A percentile compares a stretch with the other conserved stretches of the same genome.
phyloP scores from a whole-genome alignment of 106 monocot species.

The Hemerocallis citrina region DNA sequence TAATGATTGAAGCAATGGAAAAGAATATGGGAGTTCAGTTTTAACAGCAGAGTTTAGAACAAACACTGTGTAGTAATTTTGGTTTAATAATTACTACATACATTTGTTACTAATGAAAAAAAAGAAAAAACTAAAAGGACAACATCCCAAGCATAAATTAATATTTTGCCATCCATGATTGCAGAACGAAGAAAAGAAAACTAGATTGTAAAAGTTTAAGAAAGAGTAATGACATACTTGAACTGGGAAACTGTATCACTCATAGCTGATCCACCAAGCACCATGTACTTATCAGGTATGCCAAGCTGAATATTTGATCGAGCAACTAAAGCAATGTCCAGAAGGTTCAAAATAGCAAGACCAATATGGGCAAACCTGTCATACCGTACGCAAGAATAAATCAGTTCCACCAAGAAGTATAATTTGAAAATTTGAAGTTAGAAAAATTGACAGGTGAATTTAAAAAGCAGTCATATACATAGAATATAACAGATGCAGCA shows the following conservation, averaged over 20 bases:
- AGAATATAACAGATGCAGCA: too few species aligned
- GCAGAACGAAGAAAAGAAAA: background rate
- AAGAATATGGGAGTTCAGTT: too few species aligned
- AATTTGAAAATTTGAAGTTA: background rate
- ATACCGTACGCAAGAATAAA: background rate
- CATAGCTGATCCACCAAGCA: constrained; percentile 62
- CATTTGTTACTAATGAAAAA: too few species aligned
- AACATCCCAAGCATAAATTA: background rate
- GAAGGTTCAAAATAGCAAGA: constrained; percentile 31
- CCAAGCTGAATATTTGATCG: constrained; percentile 32
- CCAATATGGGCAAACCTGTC: constrained; percentile 65
- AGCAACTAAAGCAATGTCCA: constrained; percentile 55
- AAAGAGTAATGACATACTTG: constrained; percentile 35
- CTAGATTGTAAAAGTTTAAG: background rate
- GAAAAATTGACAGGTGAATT: background rate
- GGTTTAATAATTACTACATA: too few species aligned
- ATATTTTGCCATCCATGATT: background rate
- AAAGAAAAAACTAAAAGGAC: too few species aligned
- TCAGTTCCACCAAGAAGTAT: background rate
- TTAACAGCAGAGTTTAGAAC: too few species aligned
- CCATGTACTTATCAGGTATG: constrained; percentile 66
- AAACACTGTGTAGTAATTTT: too few species aligned
- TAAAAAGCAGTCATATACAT: too few species aligned
- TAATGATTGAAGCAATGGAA: too few species aligned
- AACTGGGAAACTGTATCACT: constrained; percentile 72